Base-by-base conservation (phyloP, 208 protist species). In the Vickermania ingenoplastis region DNA sequence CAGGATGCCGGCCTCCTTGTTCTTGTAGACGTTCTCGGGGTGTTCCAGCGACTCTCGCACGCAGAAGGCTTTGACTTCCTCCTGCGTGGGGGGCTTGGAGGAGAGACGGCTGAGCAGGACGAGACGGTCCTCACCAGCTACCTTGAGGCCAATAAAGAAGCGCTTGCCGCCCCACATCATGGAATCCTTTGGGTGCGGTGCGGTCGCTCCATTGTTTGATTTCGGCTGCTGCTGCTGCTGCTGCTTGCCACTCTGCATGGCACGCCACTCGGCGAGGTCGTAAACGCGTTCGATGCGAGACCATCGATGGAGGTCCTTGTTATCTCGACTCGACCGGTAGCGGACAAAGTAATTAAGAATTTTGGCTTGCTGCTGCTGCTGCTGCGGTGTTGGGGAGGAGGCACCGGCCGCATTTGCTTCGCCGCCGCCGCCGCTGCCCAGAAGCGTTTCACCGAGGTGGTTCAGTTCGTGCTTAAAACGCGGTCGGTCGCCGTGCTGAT, bases 331-430 rank as follows among this genome's bases (percentile, higher is more conserved):
- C 49, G 29, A 31, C 25, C 79, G 79, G 41, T 84, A 90, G 45
- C 83, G 83, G 11, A 82, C 71, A 58, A 83, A 90, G 61, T 81
- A 90, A 25, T 77, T 80, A 3, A 84, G 63, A 51, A 74, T 70
- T 7, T 45, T 17, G 3, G 76, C 53, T 57, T 70, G 68, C 23
- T 76, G 65, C 41, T 62, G 57, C 36, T 45, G 36, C 11, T 45
- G 36, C 11, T 17, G 17, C n/a, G n/a, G n/a, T n/a, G n/a, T n/a
- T n/a, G n/a, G n/a, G n/a, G n/a, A n/a, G n/a, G n/a, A n/a, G n/a
- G n/a, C n/a, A n/a, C n/a, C n/a, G n/a, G n/a, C n/a, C n/a, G n/a
- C n/a, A n/a, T n/a, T n/a, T n/a, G n/a, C n/a, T n/a, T n/a, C n/a
- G n/a, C n/a, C n/a, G n/a, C n/a, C n/a, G n/a, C n/a, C n/a, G n/a